Evolutionary conservation across 441 rosid species (phyloP).

Genomic region (Viola pubescens): DNA sequence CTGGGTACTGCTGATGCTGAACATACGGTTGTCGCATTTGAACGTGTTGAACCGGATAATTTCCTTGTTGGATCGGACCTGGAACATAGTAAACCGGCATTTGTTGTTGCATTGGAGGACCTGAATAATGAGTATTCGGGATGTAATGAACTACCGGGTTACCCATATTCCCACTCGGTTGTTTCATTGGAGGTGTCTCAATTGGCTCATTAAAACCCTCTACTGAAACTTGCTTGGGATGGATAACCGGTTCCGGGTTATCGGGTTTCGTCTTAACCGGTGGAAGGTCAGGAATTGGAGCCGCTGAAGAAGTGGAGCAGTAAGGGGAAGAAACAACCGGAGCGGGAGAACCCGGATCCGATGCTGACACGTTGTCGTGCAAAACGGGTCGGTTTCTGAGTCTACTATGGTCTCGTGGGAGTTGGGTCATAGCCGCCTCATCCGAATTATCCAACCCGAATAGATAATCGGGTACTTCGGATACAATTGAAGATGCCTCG

Average conservation of each 20-base stretch:
- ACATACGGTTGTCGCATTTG: conserved; percentile 38
- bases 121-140: conserved; percentile 43
- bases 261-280: conserved; percentile 60
- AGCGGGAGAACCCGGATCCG: conserved; percentile 85
- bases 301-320: conserved; percentile 53
- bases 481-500: conserved; percentile 76
- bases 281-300: conserved; percentile 60
- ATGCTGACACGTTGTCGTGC: conserved; percentile 48
- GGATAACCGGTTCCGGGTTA: conserved; percentile 26
- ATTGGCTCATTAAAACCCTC: conserved; percentile 26
- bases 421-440: conserved; percentile 29
- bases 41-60: conserved; percentile 41
- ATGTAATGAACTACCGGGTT: conserved; percentile 49
- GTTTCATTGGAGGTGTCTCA: conserved; percentile 31
- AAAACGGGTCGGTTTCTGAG: conserved; percentile 27
- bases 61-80: conserved; percentile 35
- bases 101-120: conserved; percentile 32
- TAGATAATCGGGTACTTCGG: conserved; percentile 83
- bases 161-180: conserved; percentile 35
- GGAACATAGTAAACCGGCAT: conserved; percentile 62
- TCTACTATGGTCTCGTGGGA: conserved; percentile 38
- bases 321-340: conserved; percentile 60
- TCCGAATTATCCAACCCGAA: conserved; percentile 77
- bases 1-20: conserved; percentile 20
- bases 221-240: conserved; percentile 16